A percentile compares a stretch with the other conserved stretches of the same genome.
phyloP scores from a whole-genome alignment of 352 stramenopile genomes.

The Phytophthora tubulina region DNA sequence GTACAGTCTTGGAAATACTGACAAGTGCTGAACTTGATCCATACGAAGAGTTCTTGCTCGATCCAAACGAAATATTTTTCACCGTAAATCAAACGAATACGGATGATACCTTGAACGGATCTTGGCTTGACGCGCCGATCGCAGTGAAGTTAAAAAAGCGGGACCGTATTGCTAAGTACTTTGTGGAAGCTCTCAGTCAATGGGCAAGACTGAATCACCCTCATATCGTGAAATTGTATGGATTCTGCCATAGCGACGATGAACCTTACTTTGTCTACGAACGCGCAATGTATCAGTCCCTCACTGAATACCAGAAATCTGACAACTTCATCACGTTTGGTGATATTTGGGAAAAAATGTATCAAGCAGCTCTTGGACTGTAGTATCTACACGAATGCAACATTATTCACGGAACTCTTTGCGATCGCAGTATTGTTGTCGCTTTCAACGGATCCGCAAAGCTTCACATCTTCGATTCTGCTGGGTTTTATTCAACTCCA shows the following conservation, averaged over 20 bases:
- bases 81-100: background rate
- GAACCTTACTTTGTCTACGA: constrained; percentile 36
- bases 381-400: constrained; percentile 41
- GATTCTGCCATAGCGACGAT: constrained; percentile 12
- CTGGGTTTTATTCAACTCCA: background rate
- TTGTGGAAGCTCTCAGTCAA: constrained; percentile 19
- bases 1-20: no score
- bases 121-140: constrained; percentile 16
- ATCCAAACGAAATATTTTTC: constrained; percentile 3
- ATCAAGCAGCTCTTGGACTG: constrained; percentile 37
- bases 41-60: constrained; percentile 16
- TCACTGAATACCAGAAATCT: constrained; percentile 5
- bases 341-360: constrained; percentile 24
- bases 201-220: constrained; percentile 35
- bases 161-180: background rate
- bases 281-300: background rate
- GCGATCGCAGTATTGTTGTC: constrained; percentile 15
- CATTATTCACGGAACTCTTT: constrained; percentile 30
- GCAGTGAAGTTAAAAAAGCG: constrained; percentile 8
- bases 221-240: constrained; percentile 41
- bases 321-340: background rate
- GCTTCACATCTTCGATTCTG: constrained; percentile 8
- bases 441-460: constrained; percentile 24
- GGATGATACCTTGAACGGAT: background rate
- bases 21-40: background rate